Evolutionary conservation across 2,329 filamentous ascomycete genomes (phyloP).

Genomic region (Penicillium expansum): DNA sequence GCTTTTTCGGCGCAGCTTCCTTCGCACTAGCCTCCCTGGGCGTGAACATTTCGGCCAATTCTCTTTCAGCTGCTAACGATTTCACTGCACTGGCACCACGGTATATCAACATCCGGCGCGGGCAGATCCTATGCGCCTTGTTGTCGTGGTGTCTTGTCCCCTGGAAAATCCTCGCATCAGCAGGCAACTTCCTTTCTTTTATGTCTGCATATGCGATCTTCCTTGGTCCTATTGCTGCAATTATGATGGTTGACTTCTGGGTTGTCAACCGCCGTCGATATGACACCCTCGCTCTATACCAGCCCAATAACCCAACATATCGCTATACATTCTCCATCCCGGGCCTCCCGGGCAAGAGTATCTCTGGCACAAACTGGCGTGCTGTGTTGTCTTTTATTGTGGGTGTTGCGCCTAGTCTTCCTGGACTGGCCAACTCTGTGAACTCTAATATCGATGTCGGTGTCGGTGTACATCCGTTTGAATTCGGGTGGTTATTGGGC

Average conservation of each 20-base stretch:
- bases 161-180: conserved; percentile 64
- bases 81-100: conserved; percentile 54
- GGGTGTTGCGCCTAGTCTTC: conserved; percentile 56
- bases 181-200: conserved; percentile 60
- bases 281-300: conserved; percentile 53
- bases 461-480: conserved; percentile 57
- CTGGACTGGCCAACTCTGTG: conserved; percentile 52
- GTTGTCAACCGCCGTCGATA: conserved; percentile 51
- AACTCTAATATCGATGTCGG: conserved; percentile 39
- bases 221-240: conserved; percentile 61
- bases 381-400: conserved; percentile 58
- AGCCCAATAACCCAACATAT: conserved; percentile 47
- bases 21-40: conserved; percentile 57
- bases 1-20: conserved; percentile 52
- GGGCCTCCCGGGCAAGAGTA: conserved; percentile 15
- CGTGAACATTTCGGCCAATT: conserved; percentile 58
- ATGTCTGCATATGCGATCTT: conserved; percentile 67
- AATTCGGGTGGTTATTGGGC: conserved; percentile 65
- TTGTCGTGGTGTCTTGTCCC: conserved; percentile 61
- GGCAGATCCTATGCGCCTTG: conserved; percentile 55
- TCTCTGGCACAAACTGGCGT: conserved; percentile 57
- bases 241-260: conserved; percentile 62
- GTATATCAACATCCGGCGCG: conserved; percentile 57
- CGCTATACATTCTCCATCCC: conserved; percentile 45
- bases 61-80: conserved; percentile 51